phyloP scores from a whole-genome alignment of 2,329 filamentous ascomycete genomes.

The Westerdykella ornata region DNA sequence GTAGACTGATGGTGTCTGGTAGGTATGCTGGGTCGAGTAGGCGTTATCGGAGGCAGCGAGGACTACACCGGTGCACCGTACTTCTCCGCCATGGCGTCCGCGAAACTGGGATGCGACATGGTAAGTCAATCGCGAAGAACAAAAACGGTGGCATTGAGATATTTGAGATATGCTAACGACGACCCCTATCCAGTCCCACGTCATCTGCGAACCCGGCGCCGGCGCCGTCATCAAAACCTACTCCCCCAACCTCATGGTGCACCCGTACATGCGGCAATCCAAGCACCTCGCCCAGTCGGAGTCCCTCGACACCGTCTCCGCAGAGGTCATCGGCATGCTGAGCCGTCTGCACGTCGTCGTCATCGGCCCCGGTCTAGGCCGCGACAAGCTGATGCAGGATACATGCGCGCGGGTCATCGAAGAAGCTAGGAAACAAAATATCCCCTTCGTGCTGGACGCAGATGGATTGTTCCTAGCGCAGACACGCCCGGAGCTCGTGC shows the following conservation, averaged over 20 bases:
- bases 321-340: slow-evolving; percentile 70
- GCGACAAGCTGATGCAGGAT: slow-evolving; percentile 83
- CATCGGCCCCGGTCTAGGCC: slow-evolving; percentile 83
- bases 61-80: slow-evolving; percentile 97
- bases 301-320: slow-evolving; percentile 56
- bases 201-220: slow-evolving; percentile 89
- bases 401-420: slow-evolving; percentile 73
- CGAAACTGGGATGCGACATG: slow-evolving; percentile 84
- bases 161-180: slow-evolving; percentile 10
- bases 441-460: slow-evolving; percentile 85
- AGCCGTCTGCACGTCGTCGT: slow-evolving; percentile 85
- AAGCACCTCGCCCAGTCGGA: slow-evolving; percentile 51
- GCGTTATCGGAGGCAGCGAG: slow-evolving; percentile 88
- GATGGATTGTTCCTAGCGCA: slow-evolving; percentile 79
- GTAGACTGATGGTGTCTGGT: slow-evolving; percentile 12
- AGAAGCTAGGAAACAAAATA: slow-evolving; percentile 62
- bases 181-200: slow-evolving; percentile 59
- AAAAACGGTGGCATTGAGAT: no score
- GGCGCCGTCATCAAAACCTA: slow-evolving; percentile 89
- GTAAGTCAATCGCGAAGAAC: slow-evolving; percentile 42
- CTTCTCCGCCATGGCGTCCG: slow-evolving; percentile 96
- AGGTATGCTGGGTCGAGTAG: slow-evolving; percentile 89
- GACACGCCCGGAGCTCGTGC: slow-evolving; percentile 66
- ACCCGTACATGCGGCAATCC: slow-evolving; percentile 84
- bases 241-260: slow-evolving; percentile 97